phyloP scores from a whole-genome alignment of 2,329 filamentous ascomycete genomes.

The Cladosporium austrohemisphaericum region DNA sequence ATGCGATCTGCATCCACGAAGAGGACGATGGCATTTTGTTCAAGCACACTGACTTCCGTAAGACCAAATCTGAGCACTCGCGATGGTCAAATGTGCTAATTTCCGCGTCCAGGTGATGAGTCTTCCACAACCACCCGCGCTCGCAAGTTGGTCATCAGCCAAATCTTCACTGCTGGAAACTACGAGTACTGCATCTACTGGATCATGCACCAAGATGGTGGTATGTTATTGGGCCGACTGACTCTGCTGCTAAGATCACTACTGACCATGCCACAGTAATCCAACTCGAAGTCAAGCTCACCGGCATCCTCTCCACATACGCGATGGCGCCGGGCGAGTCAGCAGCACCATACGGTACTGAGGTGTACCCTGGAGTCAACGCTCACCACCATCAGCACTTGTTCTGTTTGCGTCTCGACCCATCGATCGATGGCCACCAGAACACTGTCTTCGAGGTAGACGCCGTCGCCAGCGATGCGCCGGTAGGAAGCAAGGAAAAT shows the following conservation, averaged over 20 bases:
- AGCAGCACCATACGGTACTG: constrained; percentile 77
- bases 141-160: constrained; percentile 77
- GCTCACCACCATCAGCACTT: constrained; percentile 91
- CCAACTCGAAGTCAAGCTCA: constrained; percentile 80
- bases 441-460: constrained; percentile 64
- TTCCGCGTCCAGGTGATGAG: constrained; percentile 51
- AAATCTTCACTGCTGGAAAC: constrained; percentile 88
- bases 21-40: constrained; percentile 85
- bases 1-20: constrained; percentile 88
- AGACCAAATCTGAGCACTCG: background rate
- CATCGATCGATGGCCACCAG: constrained; percentile 75
- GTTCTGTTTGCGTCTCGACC: constrained; percentile 80
- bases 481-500: constrained; percentile 50
- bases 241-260: too few relatives aligned
- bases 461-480: constrained; percentile 43
- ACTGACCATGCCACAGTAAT: too few relatives aligned
- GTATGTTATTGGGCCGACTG: too few relatives aligned
- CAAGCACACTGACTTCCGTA: constrained; percentile 76
- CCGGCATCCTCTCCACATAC: constrained; percentile 86
- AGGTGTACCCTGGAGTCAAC: constrained; percentile 83
- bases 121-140: constrained; percentile 78
- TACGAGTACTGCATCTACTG: constrained; percentile 85
- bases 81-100: background rate
- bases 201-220: constrained; percentile 85
- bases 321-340: constrained; percentile 74